These are phyloP conservation scores for Fonsecaea nubica DNA, from an alignment of 2,329 filamentous ascomycete species.

Conservation along the genomic window DNA sequence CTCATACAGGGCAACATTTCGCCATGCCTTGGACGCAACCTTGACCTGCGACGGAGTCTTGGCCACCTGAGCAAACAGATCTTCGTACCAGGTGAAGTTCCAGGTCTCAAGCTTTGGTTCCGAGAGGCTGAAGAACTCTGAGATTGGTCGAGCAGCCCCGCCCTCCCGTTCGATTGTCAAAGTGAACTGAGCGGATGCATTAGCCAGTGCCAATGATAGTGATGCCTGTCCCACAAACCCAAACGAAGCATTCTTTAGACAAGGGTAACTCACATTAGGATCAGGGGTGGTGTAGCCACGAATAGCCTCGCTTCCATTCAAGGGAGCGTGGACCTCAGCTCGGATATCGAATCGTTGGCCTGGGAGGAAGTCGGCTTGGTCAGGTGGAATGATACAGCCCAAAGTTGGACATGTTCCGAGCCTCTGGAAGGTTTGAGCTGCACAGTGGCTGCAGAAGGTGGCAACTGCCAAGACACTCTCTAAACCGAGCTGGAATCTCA, in stretches of 20 bases:
- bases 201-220: not conserved
- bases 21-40: slow-evolving; percentile 79
- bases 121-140: slow-evolving; percentile 70
- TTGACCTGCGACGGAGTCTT: slow-evolving; percentile 75
- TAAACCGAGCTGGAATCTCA: slow-evolving; percentile 26
- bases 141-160: slow-evolving; percentile 59
- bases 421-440: slow-evolving; percentile 62
- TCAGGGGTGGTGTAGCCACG: slow-evolving; percentile 72
- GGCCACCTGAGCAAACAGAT: slow-evolving; percentile 78
- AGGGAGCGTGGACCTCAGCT: slow-evolving; percentile 79
- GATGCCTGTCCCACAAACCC: not conserved
- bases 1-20: slow-evolving; percentile 75
- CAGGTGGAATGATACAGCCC: slow-evolving; percentile 64
- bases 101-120: slow-evolving; percentile 79
- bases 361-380: slow-evolving; percentile 78
- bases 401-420: slow-evolving; percentile 63
- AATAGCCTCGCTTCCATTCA: slow-evolving; percentile 81
- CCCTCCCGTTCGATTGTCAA: slow-evolving; percentile 70
- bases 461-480: slow-evolving; percentile 30
- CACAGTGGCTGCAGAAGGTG: slow-evolving; percentile 31
- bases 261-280: slow-evolving; percentile 52
- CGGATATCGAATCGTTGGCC: slow-evolving; percentile 85
- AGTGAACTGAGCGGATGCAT: slow-evolving; percentile 59
- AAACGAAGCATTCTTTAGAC: not conserved
- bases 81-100: slow-evolving; percentile 84